These are phyloP conservation scores for Colletotrichum sp. DNA, from an alignment of 2,329 filamentous ascomycete genomes.

Conservation along the genomic window DNA sequence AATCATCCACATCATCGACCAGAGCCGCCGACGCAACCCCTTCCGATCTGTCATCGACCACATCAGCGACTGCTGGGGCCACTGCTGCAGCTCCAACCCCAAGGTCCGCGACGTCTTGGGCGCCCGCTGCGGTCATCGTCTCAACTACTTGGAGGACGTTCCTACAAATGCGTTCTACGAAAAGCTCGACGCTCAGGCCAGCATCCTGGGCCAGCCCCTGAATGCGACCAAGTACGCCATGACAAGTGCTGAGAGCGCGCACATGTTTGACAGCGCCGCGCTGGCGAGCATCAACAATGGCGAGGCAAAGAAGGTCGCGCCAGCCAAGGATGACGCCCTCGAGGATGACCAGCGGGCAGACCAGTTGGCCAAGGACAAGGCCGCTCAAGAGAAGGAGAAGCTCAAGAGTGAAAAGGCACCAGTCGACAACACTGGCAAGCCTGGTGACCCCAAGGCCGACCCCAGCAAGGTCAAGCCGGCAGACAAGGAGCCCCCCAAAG, in stretches of 20 bases:
- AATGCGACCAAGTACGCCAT: constrained; percentile 22
- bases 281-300: constrained; percentile 3
- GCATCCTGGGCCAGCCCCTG: constrained; percentile 12
- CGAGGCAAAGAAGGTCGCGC: constrained; percentile 11
- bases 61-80: constrained; percentile 25
- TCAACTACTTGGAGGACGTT: constrained; percentile 20
- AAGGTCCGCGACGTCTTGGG: constrained; percentile 19
- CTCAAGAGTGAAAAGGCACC: constrained; percentile 11
- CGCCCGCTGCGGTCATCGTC: constrained; percentile 23
- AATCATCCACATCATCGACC: constrained; percentile 35
- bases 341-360: constrained; percentile 21
- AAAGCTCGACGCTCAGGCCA: constrained; percentile 19
- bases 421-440: constrained; percentile 7
- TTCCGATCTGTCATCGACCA: constrained; percentile 18
- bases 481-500: not conserved
- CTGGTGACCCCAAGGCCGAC: constrained; percentile 12
- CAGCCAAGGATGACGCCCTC: constrained; percentile 7
- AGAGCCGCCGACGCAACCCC: constrained; percentile 24
- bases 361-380: constrained; percentile 1
- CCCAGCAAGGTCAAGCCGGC: not conserved
- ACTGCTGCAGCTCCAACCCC: constrained; percentile 23
- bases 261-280: constrained; percentile 16
- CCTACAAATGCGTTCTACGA: constrained; percentile 18
- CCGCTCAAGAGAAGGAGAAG: constrained; percentile 6
- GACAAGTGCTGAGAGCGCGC: constrained; percentile 6